Base-by-base conservation (phyloP, 2,329 filamentous ascomycete genomes). In the Mycosphaerelloides madeirae region DNA sequence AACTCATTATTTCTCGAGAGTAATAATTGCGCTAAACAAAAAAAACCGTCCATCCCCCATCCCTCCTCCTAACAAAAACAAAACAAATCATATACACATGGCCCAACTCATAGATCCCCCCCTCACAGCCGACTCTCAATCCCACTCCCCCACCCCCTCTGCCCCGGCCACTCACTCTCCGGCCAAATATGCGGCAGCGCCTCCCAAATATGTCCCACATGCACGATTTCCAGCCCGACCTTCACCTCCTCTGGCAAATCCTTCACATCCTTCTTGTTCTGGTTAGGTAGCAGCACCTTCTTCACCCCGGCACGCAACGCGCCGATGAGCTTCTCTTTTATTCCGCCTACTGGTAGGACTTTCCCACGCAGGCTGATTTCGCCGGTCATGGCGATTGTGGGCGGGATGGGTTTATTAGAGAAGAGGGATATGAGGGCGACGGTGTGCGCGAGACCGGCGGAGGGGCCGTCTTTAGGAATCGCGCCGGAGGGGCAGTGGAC, bases 261-360 rank as follows among this genome's bases (percentile, higher is more conserved):
- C 67, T 85, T 86, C 46, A 86, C 84, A 64, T 98, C 93, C 70
- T 97, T 97, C 52, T 83, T 79, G 65, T 98, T 98, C 56, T 87
- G 84, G 25, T 84, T 79, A 3, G 93, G 93, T 6, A 98, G 73
- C 48, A 98, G 67, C 6, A 98, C 91, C 25, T 87, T 91, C 76
- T 95, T 95, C 50, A 98, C 91, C 20, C 93, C 93, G 2, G 93
- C 93, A 43, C 91, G 79, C 62, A 94, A 75, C 7, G 93, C 93
- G 16, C 93, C 93, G 62, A 98, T 97, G 41, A 97, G 76, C 68
- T 98, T 98, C 79, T 98, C 91, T 70, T 97, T 96, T 71, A 98
- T 97, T 14, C 93, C 93, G 41, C 93, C 93, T 29, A 98, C 93
- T 19, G 91, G 88, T 68, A 93, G 87, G 44, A 98, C 85, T 53